Evolutionary conservation across 2,329 filamentous ascomycete genomes (phyloP).

Genomic region (Diaporthe longicolla): DNA sequence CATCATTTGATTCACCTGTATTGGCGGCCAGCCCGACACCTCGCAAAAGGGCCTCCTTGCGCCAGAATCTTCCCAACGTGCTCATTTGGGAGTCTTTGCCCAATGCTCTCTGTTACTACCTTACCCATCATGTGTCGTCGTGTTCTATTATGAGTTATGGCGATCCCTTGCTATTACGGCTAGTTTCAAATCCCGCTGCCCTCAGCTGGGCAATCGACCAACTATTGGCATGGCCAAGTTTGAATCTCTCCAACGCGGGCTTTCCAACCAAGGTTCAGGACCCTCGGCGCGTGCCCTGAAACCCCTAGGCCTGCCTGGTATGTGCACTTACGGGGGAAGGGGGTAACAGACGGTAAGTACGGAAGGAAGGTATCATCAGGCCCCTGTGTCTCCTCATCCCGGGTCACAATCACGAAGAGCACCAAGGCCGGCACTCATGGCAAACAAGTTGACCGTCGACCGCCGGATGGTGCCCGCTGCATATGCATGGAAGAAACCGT

Average conservation of each 20-base stretch:
- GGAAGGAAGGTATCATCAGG: background rate
- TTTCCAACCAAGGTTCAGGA: slow-evolving; percentile 1
- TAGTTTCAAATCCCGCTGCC: background rate
- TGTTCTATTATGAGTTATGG: slow-evolving; percentile 18
- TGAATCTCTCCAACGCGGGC: background rate
- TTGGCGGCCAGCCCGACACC: background rate
- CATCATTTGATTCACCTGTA: background rate
- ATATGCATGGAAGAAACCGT: background rate
- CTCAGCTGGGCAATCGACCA: background rate
- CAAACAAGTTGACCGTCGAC: background rate
- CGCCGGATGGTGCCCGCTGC: background rate
- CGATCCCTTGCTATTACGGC: slow-evolving; percentile 24
- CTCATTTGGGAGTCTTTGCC: background rate
- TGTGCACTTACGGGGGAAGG: background rate
- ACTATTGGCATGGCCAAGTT: background rate
- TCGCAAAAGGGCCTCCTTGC: background rate
- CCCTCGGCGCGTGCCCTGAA: slow-evolving; percentile 12
- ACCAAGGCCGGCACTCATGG: background rate
- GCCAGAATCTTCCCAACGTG: background rate
- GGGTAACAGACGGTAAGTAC: too few species aligned
- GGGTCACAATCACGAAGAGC: background rate
- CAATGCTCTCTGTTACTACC: background rate
- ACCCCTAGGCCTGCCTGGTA: background rate
- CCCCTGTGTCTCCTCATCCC: slow-evolving; percentile 15
- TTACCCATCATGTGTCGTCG: background rate